A percentile compares a stretch with the other conserved stretches of the same genome.
Conservation (phyloP, 2,329 filamentous ascomycete species). For the Nemania sp. region DNA sequence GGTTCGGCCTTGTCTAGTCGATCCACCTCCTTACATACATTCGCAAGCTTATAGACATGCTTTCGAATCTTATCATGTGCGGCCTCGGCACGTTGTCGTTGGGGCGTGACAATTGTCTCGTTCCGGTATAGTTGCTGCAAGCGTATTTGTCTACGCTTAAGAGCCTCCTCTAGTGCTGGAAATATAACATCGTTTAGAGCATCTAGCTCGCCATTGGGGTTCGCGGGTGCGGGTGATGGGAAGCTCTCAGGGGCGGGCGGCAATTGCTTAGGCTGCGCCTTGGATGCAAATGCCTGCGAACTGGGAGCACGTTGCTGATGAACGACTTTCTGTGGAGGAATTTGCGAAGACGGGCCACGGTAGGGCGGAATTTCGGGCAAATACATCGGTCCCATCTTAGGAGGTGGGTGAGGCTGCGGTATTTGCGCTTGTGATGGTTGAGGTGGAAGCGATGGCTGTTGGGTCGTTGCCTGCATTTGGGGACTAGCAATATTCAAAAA, state of each 20-base stretch:
- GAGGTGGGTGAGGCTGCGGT: slow-evolving; percentile 54
- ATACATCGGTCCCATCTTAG: slow-evolving; percentile 57
- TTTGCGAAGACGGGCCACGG: slow-evolving; percentile 55
- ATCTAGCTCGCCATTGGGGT: slow-evolving; percentile 78
- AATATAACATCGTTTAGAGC: slow-evolving; percentile 92
- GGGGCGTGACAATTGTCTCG: slow-evolving; percentile 65
- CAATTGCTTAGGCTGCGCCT: slow-evolving; percentile 64
- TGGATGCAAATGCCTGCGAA: slow-evolving; percentile 66
- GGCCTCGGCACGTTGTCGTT: slow-evolving; percentile 75
- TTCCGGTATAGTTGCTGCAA: slow-evolving; percentile 65
- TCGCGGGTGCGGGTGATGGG: slow-evolving; percentile 67
- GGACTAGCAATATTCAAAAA: slow-evolving; percentile 62
- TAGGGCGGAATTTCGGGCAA: slow-evolving; percentile 69
- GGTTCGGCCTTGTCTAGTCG: slow-evolving; percentile 86
- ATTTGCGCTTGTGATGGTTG: slow-evolving; percentile 53
- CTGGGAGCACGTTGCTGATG: slow-evolving; percentile 50
- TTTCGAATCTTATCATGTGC: slow-evolving; percentile 86
- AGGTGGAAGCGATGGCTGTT: slow-evolving; percentile 42
- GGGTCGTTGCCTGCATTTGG: slow-evolving; percentile 40
- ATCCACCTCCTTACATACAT: slow-evolving; percentile 91
- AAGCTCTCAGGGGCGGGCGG: slow-evolving; percentile 61
- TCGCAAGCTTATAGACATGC: slow-evolving; percentile 83
- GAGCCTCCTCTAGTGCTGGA: slow-evolving; percentile 89
- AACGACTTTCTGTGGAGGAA: slow-evolving; percentile 39
- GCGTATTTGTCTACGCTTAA: slow-evolving; percentile 79